phyloP scores from a whole-genome alignment of 2,329 filamentous ascomycete species.

The Periconia sp. region DNA sequence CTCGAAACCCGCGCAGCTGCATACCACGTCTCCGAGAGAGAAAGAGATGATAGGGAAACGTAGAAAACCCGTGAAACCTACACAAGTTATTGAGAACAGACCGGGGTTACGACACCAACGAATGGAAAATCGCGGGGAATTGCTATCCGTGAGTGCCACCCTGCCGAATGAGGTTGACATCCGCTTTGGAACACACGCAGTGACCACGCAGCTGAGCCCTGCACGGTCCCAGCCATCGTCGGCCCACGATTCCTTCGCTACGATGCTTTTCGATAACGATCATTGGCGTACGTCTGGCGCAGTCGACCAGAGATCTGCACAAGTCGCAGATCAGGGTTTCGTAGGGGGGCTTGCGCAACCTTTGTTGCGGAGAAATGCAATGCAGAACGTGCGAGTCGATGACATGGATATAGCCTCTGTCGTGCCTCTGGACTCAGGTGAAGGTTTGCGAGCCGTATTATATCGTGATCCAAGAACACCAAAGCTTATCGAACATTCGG shows the following conservation, averaged over 20 bases:
- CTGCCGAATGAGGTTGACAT: constrained; percentile 28
- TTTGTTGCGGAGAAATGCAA: constrained; percentile 1
- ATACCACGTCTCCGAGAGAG: constrained; percentile 25
- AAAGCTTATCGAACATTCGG: not conserved
- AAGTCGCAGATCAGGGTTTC: constrained; percentile 6
- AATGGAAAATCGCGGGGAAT: constrained; percentile 1
- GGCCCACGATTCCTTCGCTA: constrained; percentile 26
- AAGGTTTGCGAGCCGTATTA: not conserved
- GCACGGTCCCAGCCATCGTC: constrained; percentile 6
- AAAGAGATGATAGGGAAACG: constrained; percentile 37
- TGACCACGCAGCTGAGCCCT: constrained; percentile 17
- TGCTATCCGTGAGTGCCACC: constrained; percentile 15
- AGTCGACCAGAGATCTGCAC: constrained; percentile 5
- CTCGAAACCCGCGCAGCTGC: constrained; percentile 32
- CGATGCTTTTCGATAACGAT: constrained; percentile 41
- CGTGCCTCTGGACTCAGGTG: not conserved
- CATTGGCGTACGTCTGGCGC: not conserved
- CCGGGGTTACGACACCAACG: not conserved
- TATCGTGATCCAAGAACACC: not conserved
- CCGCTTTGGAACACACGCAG: constrained; percentile 40
- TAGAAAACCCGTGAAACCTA: constrained; percentile 21
- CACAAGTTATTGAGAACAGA: not conserved
- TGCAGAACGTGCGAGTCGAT: not conserved
- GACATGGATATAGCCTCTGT: not conserved
- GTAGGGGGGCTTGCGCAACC: constrained; percentile 3